A percentile compares a stretch with the other conserved stretches of the same genome.
These are phyloP conservation scores for Hymenoscyphus occultus DNA, from an alignment of 2,329 filamentous ascomycete species.

Conservation along the genomic window DNA sequence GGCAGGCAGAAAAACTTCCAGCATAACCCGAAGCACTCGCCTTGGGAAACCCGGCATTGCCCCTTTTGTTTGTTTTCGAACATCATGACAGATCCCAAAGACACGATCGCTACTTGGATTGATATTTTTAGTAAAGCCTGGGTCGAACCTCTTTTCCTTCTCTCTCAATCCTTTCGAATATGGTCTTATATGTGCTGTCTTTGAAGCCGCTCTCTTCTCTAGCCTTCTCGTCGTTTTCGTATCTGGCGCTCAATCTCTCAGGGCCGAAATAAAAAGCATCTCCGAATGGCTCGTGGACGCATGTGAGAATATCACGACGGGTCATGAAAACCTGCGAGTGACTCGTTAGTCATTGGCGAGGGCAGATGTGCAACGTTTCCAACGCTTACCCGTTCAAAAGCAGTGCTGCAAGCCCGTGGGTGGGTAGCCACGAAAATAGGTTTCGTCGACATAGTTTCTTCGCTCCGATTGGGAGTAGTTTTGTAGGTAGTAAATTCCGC, in stretches of 20 bases:
- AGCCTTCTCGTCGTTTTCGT: conserved; percentile 60
- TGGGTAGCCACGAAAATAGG: conserved; percentile 93
- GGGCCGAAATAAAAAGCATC: conserved; percentile 96
- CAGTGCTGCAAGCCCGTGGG: conserved; percentile 91
- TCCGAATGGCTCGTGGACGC: conserved; percentile 93
- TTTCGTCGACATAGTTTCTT: conserved; percentile 62
- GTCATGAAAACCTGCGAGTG: conserved; percentile 89
- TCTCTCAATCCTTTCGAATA: conserved; percentile 72
- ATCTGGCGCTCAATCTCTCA: conserved; percentile 78
- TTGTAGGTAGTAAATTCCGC: neutral
- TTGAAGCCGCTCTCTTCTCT: conserved; percentile 63
- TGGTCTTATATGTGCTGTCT: conserved; percentile 69
- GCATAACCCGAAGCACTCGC: conserved; percentile 20
- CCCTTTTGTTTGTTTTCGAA: neutral
- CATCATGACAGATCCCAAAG: neutral
- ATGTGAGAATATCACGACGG: conserved; percentile 73
- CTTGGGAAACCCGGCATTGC: neutral
- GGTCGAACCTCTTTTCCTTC: conserved; percentile 60
- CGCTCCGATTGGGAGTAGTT: neutral
- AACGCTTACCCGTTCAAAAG: conserved; percentile 78
- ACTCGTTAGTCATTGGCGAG: conserved; percentile 18
- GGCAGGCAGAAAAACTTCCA: conserved; percentile 7
- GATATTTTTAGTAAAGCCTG: conserved; percentile 16
- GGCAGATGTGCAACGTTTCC: conserved; percentile 3
- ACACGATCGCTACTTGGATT: neutral